Evolutionary conservation across 2,329 filamentous ascomycete genomes (phyloP), one percentile per base, ranked within the genome.

Genomic region (Arthrinium puccinioides): DNA sequence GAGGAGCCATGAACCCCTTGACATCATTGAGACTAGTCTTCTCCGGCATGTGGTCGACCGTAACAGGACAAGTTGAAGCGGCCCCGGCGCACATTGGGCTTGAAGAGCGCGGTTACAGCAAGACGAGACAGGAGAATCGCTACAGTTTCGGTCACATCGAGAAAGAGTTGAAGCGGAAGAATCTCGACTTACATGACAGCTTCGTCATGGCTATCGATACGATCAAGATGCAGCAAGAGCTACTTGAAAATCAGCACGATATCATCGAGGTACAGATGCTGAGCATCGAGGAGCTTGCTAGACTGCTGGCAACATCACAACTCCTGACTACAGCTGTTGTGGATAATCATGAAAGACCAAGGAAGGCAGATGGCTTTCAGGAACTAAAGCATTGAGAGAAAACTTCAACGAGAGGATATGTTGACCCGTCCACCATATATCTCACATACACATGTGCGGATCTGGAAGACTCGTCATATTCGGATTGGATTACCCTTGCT

Each of bases 241-340:
- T 40, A 4, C 20, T 40, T 4, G 21, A 36, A 4, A 19, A 19
- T 9, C 38, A 40, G 16, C 24, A 36, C 15, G 11, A 13, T 6
- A 19, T 40, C 15, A 40, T 40, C 9, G 38, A 40, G 32, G 27
- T 19, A 15, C 38, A 40, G 20, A n/a, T 32, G 8, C n/a, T 25
- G 5, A 29, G 23, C 2, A 9, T 36, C 11, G 38, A 36, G 15
- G 32, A 30, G 20, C 14, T 32, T 21, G 23, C 35, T 5, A 21
- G 26, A n/a, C n/a, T 37, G 14, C 20, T 28, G n/a, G 26, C n/a
- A n/a, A n/a, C n/a, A n/a, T n/a, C n/a, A n/a, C n/a, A n/a, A n/a
- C n/a, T n/a, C n/a, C n/a, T n/a, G n/a, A n/a, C n/a, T n/a, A n/a
- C n/a, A n/a, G n/a, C n/a, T n/a, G n/a, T n/a, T n/a, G n/a, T n/a